Evolutionary conservation across 2,329 filamentous ascomycete genomes (phyloP), one percentile per base, ranked within the genome.

Genomic region (Ilyonectria destructans): DNA sequence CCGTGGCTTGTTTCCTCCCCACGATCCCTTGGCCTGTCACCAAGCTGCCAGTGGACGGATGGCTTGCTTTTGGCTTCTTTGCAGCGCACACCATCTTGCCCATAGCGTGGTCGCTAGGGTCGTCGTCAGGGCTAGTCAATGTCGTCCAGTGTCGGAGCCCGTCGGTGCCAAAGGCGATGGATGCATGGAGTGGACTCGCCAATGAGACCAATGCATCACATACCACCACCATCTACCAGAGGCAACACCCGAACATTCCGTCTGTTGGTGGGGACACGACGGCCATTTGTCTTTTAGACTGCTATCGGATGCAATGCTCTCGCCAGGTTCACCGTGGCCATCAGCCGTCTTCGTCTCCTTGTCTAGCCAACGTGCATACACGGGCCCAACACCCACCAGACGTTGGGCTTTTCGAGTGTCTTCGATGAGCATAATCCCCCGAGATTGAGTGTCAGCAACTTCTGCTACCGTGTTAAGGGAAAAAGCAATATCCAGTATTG

Each of bases 1-100:
- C 49, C n/a, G 49, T 67, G 66, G 58, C 70, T 73, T 73, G 69
- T 73, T 73, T 64, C 65, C 71, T 69, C 73, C 67, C 72, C 74
- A 63, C 72, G 74, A 75, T 71, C 52, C 58, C 63, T 33, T 33
- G 54, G 55, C 69, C 67, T 71, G 65, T 52, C 51, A 49, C n/a
- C 46, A 46, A 62, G 60, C 63, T 67, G 60, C 62, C 60, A 64
- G 57, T 58, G 62, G 69, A 64, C 57, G 40, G 58, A 67, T 62
- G 52, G 58, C 57, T 74, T 73, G 62, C 59, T 66, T 72, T 69
- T 68, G 62, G 10, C 29, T 40, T 7, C 45, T 56, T 57, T 62
- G 67, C 52, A 45, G 33, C 58, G 62, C 58, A 35, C 64, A 65
- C 65, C 48, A 61, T 58, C 52, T 48, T 46, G 37, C 59, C 29